Evolutionary conservation across 2,329 filamentous ascomycete species (phyloP).

Genomic region (Diaporthe helianthi): DNA sequence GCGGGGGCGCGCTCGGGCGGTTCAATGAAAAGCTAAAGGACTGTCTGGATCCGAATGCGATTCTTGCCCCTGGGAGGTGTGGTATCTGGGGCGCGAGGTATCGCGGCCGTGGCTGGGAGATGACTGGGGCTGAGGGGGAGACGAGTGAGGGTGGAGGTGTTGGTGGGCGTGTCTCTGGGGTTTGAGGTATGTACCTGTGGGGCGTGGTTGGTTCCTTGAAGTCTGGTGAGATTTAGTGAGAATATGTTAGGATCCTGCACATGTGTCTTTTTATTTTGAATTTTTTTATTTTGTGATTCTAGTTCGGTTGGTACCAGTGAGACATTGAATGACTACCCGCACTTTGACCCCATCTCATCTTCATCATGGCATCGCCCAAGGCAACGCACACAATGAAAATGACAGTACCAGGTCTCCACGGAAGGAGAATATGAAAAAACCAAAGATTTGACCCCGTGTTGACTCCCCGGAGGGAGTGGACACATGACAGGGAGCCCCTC

Average conservation of each 20-base stretch:
- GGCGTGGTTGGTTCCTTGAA: not conserved
- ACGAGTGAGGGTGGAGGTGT: slow-evolving; percentile 44
- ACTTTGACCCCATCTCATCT: not conserved
- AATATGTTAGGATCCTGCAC: not conserved
- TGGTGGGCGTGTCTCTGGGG: not conserved
- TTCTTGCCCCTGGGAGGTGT: slow-evolving; percentile 54
- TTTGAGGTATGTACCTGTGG: not conserved
- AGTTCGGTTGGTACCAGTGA: not conserved
- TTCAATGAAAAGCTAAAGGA: slow-evolving; percentile 50
- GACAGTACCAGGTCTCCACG: not conserved
- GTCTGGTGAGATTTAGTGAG: not conserved
- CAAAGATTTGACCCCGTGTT: slow-evolving; percentile 14
- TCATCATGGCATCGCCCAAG: not conserved
- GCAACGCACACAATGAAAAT: not conserved
- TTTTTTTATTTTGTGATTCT: not conserved
- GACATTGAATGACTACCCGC: no score
- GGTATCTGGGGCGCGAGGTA: slow-evolving; percentile 51
- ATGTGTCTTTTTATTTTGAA: no score
- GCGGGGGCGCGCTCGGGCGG: slow-evolving; percentile 45
- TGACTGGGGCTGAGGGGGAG: slow-evolving; percentile 43
- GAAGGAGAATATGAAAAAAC: not conserved
- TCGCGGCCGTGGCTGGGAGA: slow-evolving; percentile 46
- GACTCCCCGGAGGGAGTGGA: not conserved
- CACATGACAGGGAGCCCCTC: slow-evolving; percentile 14
- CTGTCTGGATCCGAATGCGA: slow-evolving; percentile 51